Conservation (phyloP, 345 rosid species). For the Acer campestre region DNA sequence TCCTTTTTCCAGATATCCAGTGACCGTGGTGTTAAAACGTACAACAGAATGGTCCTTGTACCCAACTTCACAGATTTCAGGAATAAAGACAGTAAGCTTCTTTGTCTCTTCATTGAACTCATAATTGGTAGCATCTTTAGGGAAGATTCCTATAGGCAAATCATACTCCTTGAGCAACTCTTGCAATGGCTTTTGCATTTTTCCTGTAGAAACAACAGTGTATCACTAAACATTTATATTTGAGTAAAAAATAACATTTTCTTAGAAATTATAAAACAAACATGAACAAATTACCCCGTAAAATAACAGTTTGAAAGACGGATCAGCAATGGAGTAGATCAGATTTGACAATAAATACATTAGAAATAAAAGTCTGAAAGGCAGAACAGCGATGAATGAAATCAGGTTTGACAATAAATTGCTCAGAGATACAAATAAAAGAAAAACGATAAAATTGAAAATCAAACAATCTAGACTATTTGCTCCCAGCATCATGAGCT, state of each 20-base stretch:
- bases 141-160: conserved; percentile 86
- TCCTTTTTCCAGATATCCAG: conserved; percentile 80
- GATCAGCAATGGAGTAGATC: not conserved
- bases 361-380: not conserved
- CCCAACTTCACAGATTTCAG: conserved; percentile 82
- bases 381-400: not conserved
- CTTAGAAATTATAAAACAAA: not conserved
- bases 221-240: not conserved
- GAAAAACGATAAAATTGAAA: not conserved
- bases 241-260: not conserved
- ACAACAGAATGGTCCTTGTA: conserved; percentile 84
- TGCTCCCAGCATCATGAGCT: not conserved
- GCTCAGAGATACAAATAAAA: not conserved
- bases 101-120: conserved; percentile 87
- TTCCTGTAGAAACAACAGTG: conserved; percentile 48
- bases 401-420: not conserved
- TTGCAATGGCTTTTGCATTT: conserved; percentile 90
- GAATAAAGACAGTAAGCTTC: conserved; percentile 77
- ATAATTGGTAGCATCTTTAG: conserved; percentile 90
- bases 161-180: conserved; percentile 85
- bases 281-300: not conserved
- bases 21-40: conserved; percentile 66
- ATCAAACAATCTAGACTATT: not conserved
- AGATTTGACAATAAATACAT: not conserved
- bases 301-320: not conserved